Percentiles rank a stretch among this genome's conserved stretches.
Evolutionary conservation across 148 eudicot genomes (phyloP).

Genomic region (Amaranthus palmeri): DNA sequence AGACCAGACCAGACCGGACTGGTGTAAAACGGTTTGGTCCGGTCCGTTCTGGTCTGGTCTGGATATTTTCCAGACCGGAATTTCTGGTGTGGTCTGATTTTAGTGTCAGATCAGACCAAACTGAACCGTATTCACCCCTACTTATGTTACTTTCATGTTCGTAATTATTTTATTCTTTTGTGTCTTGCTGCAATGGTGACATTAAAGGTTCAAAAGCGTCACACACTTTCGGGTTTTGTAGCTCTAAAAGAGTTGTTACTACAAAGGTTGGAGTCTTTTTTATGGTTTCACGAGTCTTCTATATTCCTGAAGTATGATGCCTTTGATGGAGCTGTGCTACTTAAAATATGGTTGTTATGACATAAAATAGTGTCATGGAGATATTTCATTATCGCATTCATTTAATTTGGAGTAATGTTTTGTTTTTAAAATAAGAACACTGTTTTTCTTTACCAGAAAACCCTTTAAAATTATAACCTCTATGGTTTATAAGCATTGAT

Average conservation of each 20-base stretch:
- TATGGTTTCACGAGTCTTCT: neutral
- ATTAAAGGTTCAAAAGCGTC: constrained; percentile 95
- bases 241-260: constrained; percentile 76
- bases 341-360: neutral
- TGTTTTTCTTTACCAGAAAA: neutral
- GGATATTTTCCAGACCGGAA: no score
- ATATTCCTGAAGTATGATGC: neutral
- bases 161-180: constrained; percentile 18
- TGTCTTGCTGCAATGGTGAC: constrained; percentile 84
- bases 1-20: no score
- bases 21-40: no score
- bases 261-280: constrained; percentile 46
- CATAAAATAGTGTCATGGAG: neutral
- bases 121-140: no score
- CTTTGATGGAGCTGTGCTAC: constrained; percentile 3
- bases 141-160: neutral
- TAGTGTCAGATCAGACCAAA: no score
- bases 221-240: constrained; percentile 87
- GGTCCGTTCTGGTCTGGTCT: no score
- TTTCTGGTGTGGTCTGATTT: no score
- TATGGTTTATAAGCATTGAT: neutral
- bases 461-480: neutral
- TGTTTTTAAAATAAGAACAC: neutral
- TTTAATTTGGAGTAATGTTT: neutral
- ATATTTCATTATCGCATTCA: neutral